These are phyloP conservation scores for Camellia japonica DNA, from an alignment of 148 eudicot genomes.

Conservation along the genomic window DNA sequence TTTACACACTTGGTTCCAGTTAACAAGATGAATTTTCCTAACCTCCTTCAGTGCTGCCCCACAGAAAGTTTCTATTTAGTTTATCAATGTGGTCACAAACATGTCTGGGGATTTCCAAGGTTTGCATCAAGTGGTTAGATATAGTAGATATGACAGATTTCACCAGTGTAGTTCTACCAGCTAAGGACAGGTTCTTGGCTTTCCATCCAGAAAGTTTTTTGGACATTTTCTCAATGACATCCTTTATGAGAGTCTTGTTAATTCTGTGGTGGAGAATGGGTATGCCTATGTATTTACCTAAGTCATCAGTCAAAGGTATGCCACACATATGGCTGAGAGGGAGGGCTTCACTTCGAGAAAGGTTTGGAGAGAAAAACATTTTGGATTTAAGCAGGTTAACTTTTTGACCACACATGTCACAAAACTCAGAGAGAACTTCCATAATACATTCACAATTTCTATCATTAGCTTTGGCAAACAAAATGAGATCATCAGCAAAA, in stretches of 20 bases:
- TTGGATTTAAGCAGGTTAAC: background rate
- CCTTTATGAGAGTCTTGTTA: no score
- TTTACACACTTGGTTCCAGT: background rate
- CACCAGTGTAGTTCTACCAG: background rate
- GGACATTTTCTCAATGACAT: background rate
- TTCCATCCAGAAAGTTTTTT: background rate
- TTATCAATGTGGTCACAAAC: background rate
- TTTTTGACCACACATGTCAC: background rate
- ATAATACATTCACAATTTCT: background rate
- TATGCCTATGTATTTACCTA: background rate
- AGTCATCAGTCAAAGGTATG: background rate
- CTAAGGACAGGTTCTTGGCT: background rate
- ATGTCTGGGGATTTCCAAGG: background rate
- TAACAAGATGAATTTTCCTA: background rate
- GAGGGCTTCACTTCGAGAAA: background rate
- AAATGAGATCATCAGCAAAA: background rate
- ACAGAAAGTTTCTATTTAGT: background rate
- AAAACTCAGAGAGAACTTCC: no score
- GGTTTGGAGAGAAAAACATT: background rate
- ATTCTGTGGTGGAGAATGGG: background rate
- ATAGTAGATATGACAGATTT: background rate
- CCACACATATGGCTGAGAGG: background rate
- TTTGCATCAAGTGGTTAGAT: background rate
- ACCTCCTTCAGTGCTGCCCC: background rate
- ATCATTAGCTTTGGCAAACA: background rate